Conservation (phyloP, 345 rosid species). For the Sonneratia alba region DNA sequence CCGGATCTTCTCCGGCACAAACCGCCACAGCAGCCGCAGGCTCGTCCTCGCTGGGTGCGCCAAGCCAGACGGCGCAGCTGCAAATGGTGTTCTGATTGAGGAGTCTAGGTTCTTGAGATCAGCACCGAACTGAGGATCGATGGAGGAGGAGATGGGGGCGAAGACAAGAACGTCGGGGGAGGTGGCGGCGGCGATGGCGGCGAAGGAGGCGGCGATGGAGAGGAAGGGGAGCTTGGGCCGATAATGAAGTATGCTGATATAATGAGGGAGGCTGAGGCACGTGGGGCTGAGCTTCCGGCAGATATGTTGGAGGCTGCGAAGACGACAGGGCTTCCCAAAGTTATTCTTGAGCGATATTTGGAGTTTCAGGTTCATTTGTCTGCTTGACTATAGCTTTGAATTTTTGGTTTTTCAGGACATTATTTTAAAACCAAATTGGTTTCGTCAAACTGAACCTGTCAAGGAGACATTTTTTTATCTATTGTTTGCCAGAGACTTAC, state of each 20-base stretch:
- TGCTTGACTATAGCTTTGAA: neutral
- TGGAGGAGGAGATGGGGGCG: conserved; percentile 15
- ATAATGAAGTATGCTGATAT: conserved; percentile 68
- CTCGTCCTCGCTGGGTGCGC: neutral
- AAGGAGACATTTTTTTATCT: too few relatives aligned
- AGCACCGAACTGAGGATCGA: neutral
- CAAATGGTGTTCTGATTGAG: conserved; percentile 2
- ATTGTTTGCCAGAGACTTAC: too few relatives aligned
- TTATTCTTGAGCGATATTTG: conserved; percentile 59
- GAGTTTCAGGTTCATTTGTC: conserved; percentile 45
- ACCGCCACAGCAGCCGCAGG: neutral
- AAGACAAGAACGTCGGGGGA: conserved; percentile 28
- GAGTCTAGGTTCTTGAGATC: neutral
- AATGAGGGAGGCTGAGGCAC: conserved; percentile 55
- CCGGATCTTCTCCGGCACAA: neutral
- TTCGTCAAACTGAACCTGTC: too few relatives aligned
- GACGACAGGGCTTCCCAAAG: conserved; percentile 50
- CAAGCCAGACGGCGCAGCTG: neutral
- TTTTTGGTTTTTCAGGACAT: neutral
- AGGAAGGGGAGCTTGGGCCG: conserved; percentile 74
- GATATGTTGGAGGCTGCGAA: conserved; percentile 86
- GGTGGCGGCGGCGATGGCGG: conserved; percentile 24
- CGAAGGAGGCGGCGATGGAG: conserved; percentile 35
- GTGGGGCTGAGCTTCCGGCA: conserved; percentile 61
- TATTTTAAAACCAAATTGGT: too few relatives aligned